Evolutionary conservation across 2,329 filamentous ascomycete genomes (phyloP), one percentile per base, ranked within the genome.

Genomic region (Plectosphaerella sp.): DNA sequence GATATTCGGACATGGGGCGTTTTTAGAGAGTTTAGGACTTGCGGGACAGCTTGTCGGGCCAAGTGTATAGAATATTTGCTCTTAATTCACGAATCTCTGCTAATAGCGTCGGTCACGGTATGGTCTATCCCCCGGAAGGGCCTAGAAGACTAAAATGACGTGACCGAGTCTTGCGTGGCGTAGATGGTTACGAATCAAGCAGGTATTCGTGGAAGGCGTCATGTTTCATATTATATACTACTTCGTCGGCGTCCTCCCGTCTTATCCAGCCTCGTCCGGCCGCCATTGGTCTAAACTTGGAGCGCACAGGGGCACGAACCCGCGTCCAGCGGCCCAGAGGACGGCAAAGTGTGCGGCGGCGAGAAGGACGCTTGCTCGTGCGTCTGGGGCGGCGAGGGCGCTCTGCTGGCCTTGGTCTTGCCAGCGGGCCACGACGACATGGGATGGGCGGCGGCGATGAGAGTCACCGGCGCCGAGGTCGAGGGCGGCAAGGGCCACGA

Each of bases 401-500:
- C 45, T 46, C 24, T 20, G 15, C 24, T 47, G 35, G 10, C 28
- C 49, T 10, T 47, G 33, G 5, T 16, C 42, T 10, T 41, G 53
- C 51, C 47, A 47, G 14, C 46, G 39, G 18, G 37, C 15, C 4
- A 33, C 28, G 28, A 33, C 28, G 28, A 33, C 28, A 7, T 33
- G 28, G 28, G 28, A 33, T 10, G 28, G 28, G 18, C 46, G 39
- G 20, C 41, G 36, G 24, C 36, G 42, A 18, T 49, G 47, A 14
- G 20, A 11, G 16, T 37, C 50, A 4, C 74, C 67, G 35, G 77
- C 58, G 20, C 71, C 75, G n/a, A 85, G 65, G 52, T 92, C 89
- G 12, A 91, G 60, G 1, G 80, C 82, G 9, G 89, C 90, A 8
- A 93, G 66, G 4, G 79, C 68, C 5, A 95, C 70, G 2, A 96